Evolutionary conservation across 2,329 filamentous ascomycete species (phyloP).

Genomic region (Dryadomyces quercivorus): DNA sequence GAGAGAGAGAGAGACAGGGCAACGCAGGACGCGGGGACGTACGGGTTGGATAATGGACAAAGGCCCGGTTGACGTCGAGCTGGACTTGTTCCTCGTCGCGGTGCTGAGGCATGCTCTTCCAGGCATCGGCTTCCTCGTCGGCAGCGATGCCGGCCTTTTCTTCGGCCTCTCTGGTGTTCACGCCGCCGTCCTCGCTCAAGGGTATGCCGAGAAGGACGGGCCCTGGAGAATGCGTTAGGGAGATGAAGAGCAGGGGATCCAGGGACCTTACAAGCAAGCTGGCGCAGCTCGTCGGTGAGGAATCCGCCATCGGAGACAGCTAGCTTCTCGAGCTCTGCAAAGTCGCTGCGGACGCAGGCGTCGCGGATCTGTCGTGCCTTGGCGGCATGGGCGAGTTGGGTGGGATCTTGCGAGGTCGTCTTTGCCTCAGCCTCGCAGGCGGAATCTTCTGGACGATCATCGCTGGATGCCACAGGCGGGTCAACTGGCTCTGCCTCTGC

Average conservation of each 20-base stretch:
- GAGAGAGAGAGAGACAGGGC: neutral
- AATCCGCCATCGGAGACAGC: constrained; percentile 56
- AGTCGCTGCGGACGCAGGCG: constrained; percentile 47
- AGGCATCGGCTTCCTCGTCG: constrained; percentile 22
- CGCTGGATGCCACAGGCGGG: neutral
- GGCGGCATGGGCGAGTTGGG: neutral
- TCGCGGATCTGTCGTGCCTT: constrained; percentile 38
- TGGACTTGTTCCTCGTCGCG: constrained; percentile 81
- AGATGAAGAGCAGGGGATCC: neutral
- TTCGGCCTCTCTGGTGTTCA: constrained; percentile 6
- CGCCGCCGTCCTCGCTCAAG: constrained; percentile 1
- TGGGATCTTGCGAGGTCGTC: no score
- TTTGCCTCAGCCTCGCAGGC: neutral
- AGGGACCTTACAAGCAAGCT: constrained; percentile 58
- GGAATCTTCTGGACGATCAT: neutral
- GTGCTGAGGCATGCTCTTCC: constrained; percentile 61
- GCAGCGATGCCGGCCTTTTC: constrained; percentile 9
- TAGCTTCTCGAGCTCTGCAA: constrained; percentile 41
- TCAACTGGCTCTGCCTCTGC: neutral
- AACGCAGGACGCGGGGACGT: no score
- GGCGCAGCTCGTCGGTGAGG: constrained; percentile 54
- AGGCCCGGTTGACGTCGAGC: constrained; percentile 89
- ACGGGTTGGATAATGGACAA: constrained; percentile 90
- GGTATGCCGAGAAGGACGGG: constrained; percentile 41
- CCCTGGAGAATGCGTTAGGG: constrained; percentile 34